Base-by-base conservation (phyloP, 148 eudicot genomes). In the Silene latifolia region DNA sequence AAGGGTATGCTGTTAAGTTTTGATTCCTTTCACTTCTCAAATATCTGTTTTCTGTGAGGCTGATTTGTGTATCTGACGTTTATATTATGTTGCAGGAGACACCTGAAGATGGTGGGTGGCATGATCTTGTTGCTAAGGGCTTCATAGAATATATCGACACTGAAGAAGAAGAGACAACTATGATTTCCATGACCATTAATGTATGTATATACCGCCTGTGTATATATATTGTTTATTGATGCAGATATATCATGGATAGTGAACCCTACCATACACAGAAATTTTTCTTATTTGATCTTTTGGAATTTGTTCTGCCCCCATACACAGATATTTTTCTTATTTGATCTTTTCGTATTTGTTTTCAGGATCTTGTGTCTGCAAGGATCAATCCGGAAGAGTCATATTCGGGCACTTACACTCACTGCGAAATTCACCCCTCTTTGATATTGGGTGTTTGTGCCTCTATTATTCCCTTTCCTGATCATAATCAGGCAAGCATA, bases 171-270 rank as follows among this genome's bases (percentile, higher is more conserved):
- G 99, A 95, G 82, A 95, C 97, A 63, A 95, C 99, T 76, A 92
- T 95, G 99, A 95, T 95, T 78, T 90, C 97, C 80, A 95, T 95
- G 99, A 95, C 97, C n/a, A 95, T 95, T 58, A 90, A 85, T 86
- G 99, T 95, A 78, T 85, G 93, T 78, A 72, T 47, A 53, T 70
- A 70, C 59, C 7, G 23, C 24, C 7, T 47, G 29, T 64, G 18
- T 29, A 5, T 32, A 32, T 27, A 27, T 27, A 27, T 27, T 14
- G 32, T 47, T 46, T 24, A 48, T 9, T 48, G 60, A 69, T 51
- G 72, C 20, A 12, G 59, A 51, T 3, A 11, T 69, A 51, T 69
- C 32, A 7, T 51, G 59, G 51, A 21, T 25, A 59, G 53, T 9
- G 23, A 59, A 25, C 9, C 13, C 13, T 35, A 2, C 17, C 1